These are phyloP conservation scores for Luffa aegyptiaca DNA, from an alignment of 306 rosid species.

Conservation along the genomic window DNA sequence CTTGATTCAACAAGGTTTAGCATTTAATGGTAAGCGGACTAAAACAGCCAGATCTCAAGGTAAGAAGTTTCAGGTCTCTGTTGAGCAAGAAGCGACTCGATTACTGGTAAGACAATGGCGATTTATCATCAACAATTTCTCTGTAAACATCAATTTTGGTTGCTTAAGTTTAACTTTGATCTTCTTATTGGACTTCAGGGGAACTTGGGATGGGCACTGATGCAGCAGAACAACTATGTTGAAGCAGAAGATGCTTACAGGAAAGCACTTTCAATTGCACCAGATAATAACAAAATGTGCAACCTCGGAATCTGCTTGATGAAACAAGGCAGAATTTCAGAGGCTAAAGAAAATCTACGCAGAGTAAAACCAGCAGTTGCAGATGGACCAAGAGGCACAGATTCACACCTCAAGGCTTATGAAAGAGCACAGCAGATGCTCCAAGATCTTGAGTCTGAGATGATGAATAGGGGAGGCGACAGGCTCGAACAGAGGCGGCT, in stretches of 20 bases:
- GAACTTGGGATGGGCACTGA: conserved; percentile 93
- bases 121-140: neutral
- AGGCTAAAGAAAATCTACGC: conserved; percentile 75
- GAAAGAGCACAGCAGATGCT: conserved; percentile 99
- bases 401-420: conserved; percentile 94
- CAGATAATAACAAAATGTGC: conserved; percentile 97
- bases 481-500: conserved; percentile 77
- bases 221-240: conserved; percentile 85
- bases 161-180: neutral
- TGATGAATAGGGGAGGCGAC: conserved; percentile 69
- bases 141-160: neutral
- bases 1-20: conserved; percentile 88
- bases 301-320: conserved; percentile 91
- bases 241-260: conserved; percentile 97
- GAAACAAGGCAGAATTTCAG: conserved; percentile 89
- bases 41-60: conserved; percentile 98
- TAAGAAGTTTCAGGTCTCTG: conserved; percentile 95
- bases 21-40: conserved; percentile 95
- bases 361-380: conserved; percentile 71
- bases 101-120: conserved; percentile 45
- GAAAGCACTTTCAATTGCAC: conserved; percentile 65
- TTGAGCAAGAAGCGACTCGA: conserved; percentile 98
- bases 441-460: conserved; percentile 75
- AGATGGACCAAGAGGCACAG: conserved; percentile 99
- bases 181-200: conserved; percentile 34